A percentile compares a stretch with the other conserved stretches of the same genome.
These are phyloP conservation scores for Ceratobasidium sp. DNA, from an alignment of 1,284 basidiomycete species.

Conservation along the genomic window DNA sequence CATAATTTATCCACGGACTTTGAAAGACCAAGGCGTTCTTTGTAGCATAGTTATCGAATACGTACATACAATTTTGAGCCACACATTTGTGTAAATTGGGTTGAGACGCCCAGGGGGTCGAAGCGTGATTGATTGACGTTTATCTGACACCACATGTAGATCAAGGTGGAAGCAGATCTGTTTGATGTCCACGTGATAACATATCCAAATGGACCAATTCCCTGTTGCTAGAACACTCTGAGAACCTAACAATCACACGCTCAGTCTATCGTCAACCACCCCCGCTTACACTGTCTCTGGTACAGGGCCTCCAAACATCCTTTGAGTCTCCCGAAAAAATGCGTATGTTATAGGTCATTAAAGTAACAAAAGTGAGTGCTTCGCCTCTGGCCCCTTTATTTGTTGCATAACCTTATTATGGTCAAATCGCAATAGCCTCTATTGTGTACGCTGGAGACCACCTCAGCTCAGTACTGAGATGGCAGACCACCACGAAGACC, in stretches of 20 bases:
- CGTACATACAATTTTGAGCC: neutral
- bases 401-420: slow-evolving; percentile 25
- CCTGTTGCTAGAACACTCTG: too few relatives aligned
- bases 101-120: neutral
- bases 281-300: neutral
- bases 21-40: slow-evolving; percentile 25
- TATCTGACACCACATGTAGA: neutral
- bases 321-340: neutral
- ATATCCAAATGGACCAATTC: slow-evolving; percentile 4
- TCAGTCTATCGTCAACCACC: neutral
- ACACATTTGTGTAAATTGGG: neutral
- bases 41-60: slow-evolving; percentile 29
- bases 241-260: neutral
- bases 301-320: neutral
- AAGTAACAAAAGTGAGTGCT: slow-evolving; percentile 4
- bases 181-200: neutral
- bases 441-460: slow-evolving; percentile 8
- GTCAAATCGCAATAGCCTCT: neutral
- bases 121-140: slow-evolving; percentile 6
- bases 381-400: neutral
- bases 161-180: slow-evolving; percentile 3
- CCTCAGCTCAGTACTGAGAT: neutral
- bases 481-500: slow-evolving; percentile 6
- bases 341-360: slow-evolving; percentile 3
- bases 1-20: slow-evolving; percentile 39